Evolutionary conservation across 768 basidiomycete genomes (phyloP).

Genomic region (Trametes punicea): DNA sequence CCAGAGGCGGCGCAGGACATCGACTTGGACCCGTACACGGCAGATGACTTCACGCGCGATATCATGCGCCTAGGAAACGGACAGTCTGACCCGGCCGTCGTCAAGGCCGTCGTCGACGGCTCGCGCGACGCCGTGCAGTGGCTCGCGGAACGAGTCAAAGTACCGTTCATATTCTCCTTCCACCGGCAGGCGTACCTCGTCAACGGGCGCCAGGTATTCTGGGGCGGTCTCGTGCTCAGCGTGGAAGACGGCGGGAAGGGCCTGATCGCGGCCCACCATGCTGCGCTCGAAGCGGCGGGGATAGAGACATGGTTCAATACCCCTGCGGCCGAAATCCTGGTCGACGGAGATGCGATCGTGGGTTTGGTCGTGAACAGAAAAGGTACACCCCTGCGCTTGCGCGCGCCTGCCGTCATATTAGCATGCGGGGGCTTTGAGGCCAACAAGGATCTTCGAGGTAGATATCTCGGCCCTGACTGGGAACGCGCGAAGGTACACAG

Average conservation of each 20-base stretch:
- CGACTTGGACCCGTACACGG: conserved; percentile 58
- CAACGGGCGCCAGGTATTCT: conserved; percentile 59
- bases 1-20: conserved; percentile 42
- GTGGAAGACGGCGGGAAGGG: conserved; percentile 69
- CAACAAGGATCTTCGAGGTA: conserved; percentile 45
- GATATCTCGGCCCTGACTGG: conserved; percentile 61
- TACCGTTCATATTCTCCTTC: conserved; percentile 59
- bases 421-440: conserved; percentile 70
- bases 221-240: conserved; percentile 65
- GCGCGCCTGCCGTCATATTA: conserved; percentile 47
- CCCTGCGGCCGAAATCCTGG: conserved; percentile 39
- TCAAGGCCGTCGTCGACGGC: conserved; percentile 48
- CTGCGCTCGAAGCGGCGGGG: conserved; percentile 45
- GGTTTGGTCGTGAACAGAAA: conserved; percentile 45
- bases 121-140: conserved; percentile 57
- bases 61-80: conserved; percentile 58
- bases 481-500: conserved; percentile 45
- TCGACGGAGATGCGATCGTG: conserved; percentile 37
- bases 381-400: conserved; percentile 37
- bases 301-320: conserved; percentile 58
- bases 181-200: conserved; percentile 68
- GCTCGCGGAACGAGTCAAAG: conserved; percentile 47
- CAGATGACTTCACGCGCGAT: conserved; percentile 51
- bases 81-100: conserved; percentile 47
- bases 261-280: conserved; percentile 53